Conservation (phyloP, 2,329 filamentous ascomycete species). For the Monosporascus ibericus region DNA sequence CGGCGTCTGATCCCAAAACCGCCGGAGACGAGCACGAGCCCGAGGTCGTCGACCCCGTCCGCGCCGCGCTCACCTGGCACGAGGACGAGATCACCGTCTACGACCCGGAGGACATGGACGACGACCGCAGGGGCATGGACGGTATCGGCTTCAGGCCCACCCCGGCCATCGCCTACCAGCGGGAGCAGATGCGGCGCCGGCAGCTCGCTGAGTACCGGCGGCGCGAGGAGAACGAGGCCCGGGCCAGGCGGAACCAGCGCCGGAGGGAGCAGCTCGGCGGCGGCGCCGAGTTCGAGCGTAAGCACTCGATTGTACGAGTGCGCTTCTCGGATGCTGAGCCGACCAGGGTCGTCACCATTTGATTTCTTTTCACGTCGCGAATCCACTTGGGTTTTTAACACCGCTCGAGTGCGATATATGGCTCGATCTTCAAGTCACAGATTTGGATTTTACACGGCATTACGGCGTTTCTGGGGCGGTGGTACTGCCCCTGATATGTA, state of each 20-base stretch:
- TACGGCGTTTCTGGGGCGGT: slow-evolving; percentile 3
- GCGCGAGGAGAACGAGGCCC: slow-evolving; percentile 55
- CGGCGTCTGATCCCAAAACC: slow-evolving; percentile 10
- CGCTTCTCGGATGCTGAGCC: slow-evolving; percentile 26
- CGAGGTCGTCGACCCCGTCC: slow-evolving; percentile 43
- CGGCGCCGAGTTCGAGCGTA: slow-evolving; percentile 17
- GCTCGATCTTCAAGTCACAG: background rate
- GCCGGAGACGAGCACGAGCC: slow-evolving; percentile 27
- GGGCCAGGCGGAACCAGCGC: slow-evolving; percentile 48
- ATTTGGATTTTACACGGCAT: background rate
- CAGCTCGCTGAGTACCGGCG: slow-evolving; percentile 58
- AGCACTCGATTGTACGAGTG: slow-evolving; percentile 23
- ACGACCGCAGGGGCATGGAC: slow-evolving; percentile 62
- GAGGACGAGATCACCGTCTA: slow-evolving; percentile 64
- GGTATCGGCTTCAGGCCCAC: slow-evolving; percentile 63
- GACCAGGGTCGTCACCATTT: slow-evolving; percentile 22
- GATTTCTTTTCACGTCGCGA: background rate
- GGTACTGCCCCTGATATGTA: background rate
- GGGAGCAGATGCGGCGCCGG: slow-evolving; percentile 50
- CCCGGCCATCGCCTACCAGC: slow-evolving; percentile 51
- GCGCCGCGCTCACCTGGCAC: slow-evolving; percentile 59
- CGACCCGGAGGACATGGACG: slow-evolving; percentile 57
- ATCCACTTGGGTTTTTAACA: too few species aligned
- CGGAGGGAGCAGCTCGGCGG: slow-evolving; percentile 32
- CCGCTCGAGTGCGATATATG: background rate